Evolutionary conservation across 768 basidiomycete genomes (phyloP).

Genomic region (Russula brevipes): DNA sequence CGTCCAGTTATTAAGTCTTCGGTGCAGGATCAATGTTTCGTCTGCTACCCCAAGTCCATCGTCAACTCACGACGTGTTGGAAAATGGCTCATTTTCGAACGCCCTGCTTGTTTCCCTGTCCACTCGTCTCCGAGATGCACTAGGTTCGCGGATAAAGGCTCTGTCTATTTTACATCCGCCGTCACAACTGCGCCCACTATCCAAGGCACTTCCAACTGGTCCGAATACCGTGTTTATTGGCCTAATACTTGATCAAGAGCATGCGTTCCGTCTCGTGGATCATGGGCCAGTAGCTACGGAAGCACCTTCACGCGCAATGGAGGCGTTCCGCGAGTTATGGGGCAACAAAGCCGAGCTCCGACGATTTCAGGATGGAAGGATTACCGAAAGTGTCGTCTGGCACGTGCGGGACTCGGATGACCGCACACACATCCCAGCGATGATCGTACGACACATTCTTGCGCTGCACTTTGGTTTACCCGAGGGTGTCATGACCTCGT

Average conservation of each 20-base stretch:
- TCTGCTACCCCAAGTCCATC: constrained; percentile 41
- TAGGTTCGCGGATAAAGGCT: constrained; percentile 67
- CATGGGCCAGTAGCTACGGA: constrained; percentile 81
- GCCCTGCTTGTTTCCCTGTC: constrained; percentile 52
- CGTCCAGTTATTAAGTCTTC: not conserved
- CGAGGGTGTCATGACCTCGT: constrained; percentile 46
- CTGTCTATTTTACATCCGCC: constrained; percentile 56
- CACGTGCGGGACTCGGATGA: constrained; percentile 78
- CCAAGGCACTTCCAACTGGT: constrained; percentile 50
- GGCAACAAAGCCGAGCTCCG: constrained; percentile 86
- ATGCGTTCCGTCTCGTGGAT: constrained; percentile 84
- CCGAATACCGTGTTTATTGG: constrained; percentile 61
- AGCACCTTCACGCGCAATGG: constrained; percentile 42
- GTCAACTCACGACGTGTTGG: constrained; percentile 45
- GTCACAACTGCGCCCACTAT: constrained; percentile 42
- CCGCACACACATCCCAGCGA: constrained; percentile 66
- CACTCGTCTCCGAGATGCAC: constrained; percentile 52
- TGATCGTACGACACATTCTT: constrained; percentile 72
- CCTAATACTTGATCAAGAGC: constrained; percentile 61
- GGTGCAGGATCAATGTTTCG: constrained; percentile 50
- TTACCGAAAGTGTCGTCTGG: constrained; percentile 95
- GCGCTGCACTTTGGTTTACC: constrained; percentile 67
- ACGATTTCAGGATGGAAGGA: constrained; percentile 93
- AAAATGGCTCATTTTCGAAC: constrained; percentile 54
- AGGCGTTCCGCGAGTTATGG: constrained; percentile 81